Evolutionary conservation across 129 eudicot species (phyloP), one percentile per base, ranked within the genome.

Genomic region (Chrysanthemum seticuspe): DNA sequence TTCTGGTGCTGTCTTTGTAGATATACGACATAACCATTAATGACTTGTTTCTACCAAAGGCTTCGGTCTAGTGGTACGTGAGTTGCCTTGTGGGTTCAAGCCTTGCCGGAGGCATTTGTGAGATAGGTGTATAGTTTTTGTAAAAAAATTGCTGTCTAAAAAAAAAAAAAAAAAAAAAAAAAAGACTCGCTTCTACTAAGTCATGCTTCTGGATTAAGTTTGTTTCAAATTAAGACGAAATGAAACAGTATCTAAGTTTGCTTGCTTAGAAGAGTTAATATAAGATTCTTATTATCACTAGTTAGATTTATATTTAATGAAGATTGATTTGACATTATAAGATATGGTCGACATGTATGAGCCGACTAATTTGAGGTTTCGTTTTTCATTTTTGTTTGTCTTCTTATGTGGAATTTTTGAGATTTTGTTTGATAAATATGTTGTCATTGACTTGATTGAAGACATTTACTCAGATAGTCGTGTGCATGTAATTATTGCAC

Each of bases 401-500:
- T 47, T 76, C 9, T 58, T 55, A 56, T 67, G 73, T 67, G 51
- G 36, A 44, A 65, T n/a, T 44, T 27, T 23, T 19, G 57, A 13
- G 44, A 56, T 1, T 40, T 36, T 56, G 51, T 18, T 44, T 18
- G 14, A 65, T 55, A 57, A 69, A 51, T 57, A 56, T 55, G 55
- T 55, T 64, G 75, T 55, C 27, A 23, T 18, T 31, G 19, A 15
- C 31, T 66, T 45, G 11, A 10, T 16, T 19, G 36, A 45, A 12
- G 31, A 18, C 54, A 29, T 73, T 51, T 10, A 21, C 64, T 59
- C 27, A 59, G 64, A 59, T 59, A 21, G 13, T 58, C 44, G 44
- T 34, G 67, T 76, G 74, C 79, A 75, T 55, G 74, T 21, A 73
- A 19, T 66, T 66, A 21, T 21, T 21, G 21, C 45, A 45, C 64